Conservation (phyloP, 768 basidiomycete species). For the Galerina marginata region DNA sequence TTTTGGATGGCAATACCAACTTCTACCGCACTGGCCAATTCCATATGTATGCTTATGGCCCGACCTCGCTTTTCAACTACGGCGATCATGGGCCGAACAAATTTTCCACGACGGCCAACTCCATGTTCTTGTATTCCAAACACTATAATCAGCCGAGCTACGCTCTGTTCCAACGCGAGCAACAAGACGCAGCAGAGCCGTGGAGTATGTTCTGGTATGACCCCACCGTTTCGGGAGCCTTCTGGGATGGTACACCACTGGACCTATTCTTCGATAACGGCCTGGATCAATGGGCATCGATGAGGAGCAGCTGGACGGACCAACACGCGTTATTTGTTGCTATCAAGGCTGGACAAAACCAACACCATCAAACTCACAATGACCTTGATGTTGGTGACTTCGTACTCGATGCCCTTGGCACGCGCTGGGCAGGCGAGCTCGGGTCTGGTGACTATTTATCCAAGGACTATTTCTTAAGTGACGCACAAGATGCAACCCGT, state of each 20-base stretch:
- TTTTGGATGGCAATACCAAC: slow-evolving; percentile 74
- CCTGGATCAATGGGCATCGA: slow-evolving; percentile 86
- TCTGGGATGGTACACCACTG: slow-evolving; percentile 85
- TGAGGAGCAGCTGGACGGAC: slow-evolving; percentile 94
- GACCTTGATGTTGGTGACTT: slow-evolving; percentile 96
- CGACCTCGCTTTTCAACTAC: slow-evolving; percentile 85
- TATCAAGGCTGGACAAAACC: slow-evolving; percentile 83
- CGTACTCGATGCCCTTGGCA: slow-evolving; percentile 91
- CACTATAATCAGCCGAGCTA: slow-evolving; percentile 75
- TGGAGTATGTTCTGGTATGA: slow-evolving; percentile 96
- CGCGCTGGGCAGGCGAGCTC: slow-evolving; percentile 94
- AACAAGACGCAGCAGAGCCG: slow-evolving; percentile 79
- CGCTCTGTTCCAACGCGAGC: slow-evolving; percentile 91
- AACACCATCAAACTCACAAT: slow-evolving; percentile 92
- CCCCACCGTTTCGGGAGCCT: slow-evolving; percentile 80
- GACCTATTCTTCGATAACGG: slow-evolving; percentile 81
- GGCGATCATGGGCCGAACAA: slow-evolving; percentile 95
- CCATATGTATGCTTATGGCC: slow-evolving; percentile 89
- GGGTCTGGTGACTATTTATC: slow-evolving; percentile 86
- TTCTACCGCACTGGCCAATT: slow-evolving; percentile 76
- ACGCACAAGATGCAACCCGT: slow-evolving; percentile 68
- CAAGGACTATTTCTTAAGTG: slow-evolving; percentile 76
- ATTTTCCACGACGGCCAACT: slow-evolving; percentile 91
- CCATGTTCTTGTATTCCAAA: slow-evolving; percentile 77
- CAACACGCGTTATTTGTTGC: slow-evolving; percentile 81